Evolutionary conservation across 2,329 filamentous ascomycete species (phyloP).

Genomic region (Coniochaeta sp.): DNA sequence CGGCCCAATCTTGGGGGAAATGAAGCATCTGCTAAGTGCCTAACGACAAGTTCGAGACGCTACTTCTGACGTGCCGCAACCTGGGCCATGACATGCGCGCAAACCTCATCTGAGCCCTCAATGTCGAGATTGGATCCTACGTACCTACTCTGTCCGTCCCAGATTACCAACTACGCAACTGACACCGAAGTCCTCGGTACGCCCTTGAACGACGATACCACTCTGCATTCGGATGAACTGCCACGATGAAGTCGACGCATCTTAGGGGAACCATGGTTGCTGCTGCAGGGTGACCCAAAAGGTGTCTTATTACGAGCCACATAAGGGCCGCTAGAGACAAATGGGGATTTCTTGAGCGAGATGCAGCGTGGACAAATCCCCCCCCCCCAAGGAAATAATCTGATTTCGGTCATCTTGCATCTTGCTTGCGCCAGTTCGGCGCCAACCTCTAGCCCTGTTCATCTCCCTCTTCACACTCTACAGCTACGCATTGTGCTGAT

Average conservation of each 20-base stretch:
- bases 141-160: neutral
- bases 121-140: neutral
- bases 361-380: neutral
- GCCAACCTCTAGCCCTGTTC: neutral
- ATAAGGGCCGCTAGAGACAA: neutral
- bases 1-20: neutral
- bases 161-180: neutral
- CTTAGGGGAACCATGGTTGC: neutral
- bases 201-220: neutral
- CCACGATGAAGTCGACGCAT: neutral
- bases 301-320: neutral
- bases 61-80: neutral
- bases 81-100: neutral
- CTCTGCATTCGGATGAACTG: neutral
- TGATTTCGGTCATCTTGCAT: slow-evolving; percentile 1
- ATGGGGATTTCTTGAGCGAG: slow-evolving; percentile 1
- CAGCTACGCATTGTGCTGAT: neutral
- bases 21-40: no score
- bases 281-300: neutral
- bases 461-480: neutral
- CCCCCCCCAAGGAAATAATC: neutral
- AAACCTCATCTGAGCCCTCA: neutral
- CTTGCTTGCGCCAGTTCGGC: neutral
- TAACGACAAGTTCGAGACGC: neutral
- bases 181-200: no score